Percentiles rank a stretch among this genome's conserved stretches.
Conservation (phyloP, 2,329 filamentous ascomycete species). For the Epichloe scottii region DNA sequence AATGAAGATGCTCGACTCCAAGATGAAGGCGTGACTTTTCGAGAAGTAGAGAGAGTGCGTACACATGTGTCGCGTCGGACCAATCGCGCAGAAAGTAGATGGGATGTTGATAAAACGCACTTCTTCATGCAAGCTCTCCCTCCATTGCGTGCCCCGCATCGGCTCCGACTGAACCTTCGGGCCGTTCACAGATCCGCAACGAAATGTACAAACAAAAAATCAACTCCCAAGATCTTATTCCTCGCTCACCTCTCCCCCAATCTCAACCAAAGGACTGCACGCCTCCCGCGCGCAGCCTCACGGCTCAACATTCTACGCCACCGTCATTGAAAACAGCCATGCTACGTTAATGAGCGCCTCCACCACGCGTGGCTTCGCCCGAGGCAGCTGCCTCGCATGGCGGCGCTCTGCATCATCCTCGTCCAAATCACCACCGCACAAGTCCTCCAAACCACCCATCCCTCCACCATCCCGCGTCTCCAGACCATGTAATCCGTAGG, state of each 20-base stretch:
- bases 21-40: too few species aligned
- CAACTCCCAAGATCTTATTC: too few species aligned
- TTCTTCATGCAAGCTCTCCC: not conserved
- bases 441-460: conserved; percentile 8
- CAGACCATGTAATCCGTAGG: conserved; percentile 20
- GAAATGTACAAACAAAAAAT: too few species aligned
- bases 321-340: conserved; percentile 2
- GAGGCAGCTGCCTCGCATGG: conserved; percentile 11
- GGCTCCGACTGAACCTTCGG: not conserved
- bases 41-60: not conserved
- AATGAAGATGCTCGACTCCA: not conserved
- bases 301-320: not conserved
- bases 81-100: not conserved
- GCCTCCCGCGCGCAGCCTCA: too few species aligned
- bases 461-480: conserved; percentile 13
- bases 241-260: too few species aligned
- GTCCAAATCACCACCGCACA: conserved; percentile 10
- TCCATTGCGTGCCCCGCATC: not conserved
- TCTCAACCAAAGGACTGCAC: too few species aligned
- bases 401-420: conserved; percentile 20
- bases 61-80: not conserved
- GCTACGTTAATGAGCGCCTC: conserved; percentile 16
- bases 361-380: conserved; percentile 15
- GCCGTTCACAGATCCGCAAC: not conserved
- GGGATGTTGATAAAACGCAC: not conserved